Base-by-base conservation (phyloP, 495 filamentous ascomycete genomes). In the Parmelia sp. region DNA sequence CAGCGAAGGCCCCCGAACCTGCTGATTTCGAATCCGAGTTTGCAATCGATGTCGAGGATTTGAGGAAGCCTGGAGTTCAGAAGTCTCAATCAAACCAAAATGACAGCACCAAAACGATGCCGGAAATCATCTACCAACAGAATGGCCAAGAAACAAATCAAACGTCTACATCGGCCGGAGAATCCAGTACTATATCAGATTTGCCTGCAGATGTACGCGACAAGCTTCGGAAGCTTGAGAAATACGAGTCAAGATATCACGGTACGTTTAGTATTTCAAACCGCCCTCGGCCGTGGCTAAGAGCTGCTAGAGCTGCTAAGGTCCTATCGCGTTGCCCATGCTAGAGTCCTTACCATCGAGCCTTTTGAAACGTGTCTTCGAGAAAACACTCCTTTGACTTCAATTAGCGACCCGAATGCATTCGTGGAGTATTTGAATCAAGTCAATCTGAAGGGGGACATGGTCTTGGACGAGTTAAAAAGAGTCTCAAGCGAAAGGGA, bases 351-450 rank as follows among this genome's bases (percentile, higher is more conserved):
- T 9, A 82, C 86, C 3, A 96, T 97, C 70, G 94, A 97, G 70
- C 88, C 89, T 0, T 97, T 98, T 70, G 94, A 98, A 77, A 89
- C 89, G 56, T 84, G 88, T 3, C 80, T 98, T 11, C 88, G 88
- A 70, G 94, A 98, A 70, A 89, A 92, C 65, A 97, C 95, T 0
- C 93, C 94, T 0, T 76, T 97, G 27, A 88, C 90, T 21, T 90
- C 90, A 5, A 96, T 97, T 63, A 83, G 79, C 60, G 95, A 98
- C 64, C 90, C 92, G 0, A 84, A 85, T 66, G 88, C 91, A 2
- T 76, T 98, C 37, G 86, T 93, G 5, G 94, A 97, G 75, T 98
- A 97, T 72, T 81, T 98, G n/a, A 94, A 88, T 67, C 91, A 96
- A 74, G 76, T 96, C 45, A 90, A 87, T 60, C 75, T 91, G 33